Base-by-base conservation (phyloP, 176 grass and related monocot species). In the Hordeum marinum region DNA sequence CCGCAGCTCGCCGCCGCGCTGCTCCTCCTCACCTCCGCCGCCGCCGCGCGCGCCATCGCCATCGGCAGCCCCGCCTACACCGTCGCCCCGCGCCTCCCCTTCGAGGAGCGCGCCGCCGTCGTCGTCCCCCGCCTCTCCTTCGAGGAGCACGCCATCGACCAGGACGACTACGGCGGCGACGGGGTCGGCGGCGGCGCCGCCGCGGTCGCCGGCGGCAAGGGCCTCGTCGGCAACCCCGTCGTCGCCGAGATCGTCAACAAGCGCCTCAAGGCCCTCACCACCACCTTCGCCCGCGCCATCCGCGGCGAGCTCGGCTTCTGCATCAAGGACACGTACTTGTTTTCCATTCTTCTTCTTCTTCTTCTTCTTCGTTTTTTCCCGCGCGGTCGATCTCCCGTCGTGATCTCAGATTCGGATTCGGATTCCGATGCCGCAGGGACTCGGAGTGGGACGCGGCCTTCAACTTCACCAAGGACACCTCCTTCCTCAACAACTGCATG, bases 381-480 rank as follows among this genome's bases (percentile, higher is more conserved):
- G 15, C 17, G 15, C 45, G 3, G 3, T 50, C 46, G 14, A 6
- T 50, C 46, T 50, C 48, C 15, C 7, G 15, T 83, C 18, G 31
- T 68, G 65, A n/a, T n/a, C 6, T 39, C 9, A 7, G 27, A 9
- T 72, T 80, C 42, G 68, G 21, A 31, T 8, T 64, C 37, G 2
- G 8, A 9, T 82, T 29, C 29, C 1, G 29, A 29, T 29, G 1
- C 29, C 29, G 31, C 88, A 97, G 95, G 42, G 64, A 98, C 45
- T 92, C 81, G 58, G 96, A 98, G 75, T 98, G 96, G 96, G 93
- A 98, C 23, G 58, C 81, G 5, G 93, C 96, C 9, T 98, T 98
- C 81, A 95, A 98, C 86, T 98, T 98, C 91, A 94, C 93, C 6
- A 81, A 80, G 63, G 93, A 94, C 63, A 85, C 87, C 37, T 84